phyloP scores from a whole-genome alignment of 2,329 filamentous ascomycete genomes.

The Apiospora phragmitis region DNA sequence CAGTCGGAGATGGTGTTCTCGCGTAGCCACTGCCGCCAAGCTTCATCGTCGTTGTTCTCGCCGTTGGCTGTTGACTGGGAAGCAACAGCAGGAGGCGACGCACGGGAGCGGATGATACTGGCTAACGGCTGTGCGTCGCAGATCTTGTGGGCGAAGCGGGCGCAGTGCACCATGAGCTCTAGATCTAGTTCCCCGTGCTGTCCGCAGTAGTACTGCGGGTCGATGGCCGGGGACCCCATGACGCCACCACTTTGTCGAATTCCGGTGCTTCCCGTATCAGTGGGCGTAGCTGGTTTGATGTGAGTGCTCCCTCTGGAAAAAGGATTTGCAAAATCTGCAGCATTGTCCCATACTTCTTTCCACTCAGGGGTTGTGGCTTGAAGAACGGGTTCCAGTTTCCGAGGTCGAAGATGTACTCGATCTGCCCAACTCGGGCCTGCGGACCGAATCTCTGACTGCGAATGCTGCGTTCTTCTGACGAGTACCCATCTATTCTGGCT shows the following conservation, averaged over 20 bases:
- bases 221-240: slow-evolving; percentile 35
- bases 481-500: slow-evolving; percentile 20
- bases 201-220: slow-evolving; percentile 43
- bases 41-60: slow-evolving; percentile 20
- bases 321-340: slow-evolving; percentile 51
- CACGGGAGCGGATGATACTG: slow-evolving; percentile 34
- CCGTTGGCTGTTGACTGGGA: not conserved
- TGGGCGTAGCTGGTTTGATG: slow-evolving; percentile 26
- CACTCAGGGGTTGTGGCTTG: slow-evolving; percentile 22
- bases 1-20: slow-evolving; percentile 36
- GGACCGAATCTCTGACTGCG: slow-evolving; percentile 34
- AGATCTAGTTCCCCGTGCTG: slow-evolving; percentile 41
- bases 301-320: slow-evolving; percentile 51
- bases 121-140: slow-evolving; percentile 37
- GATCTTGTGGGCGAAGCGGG: slow-evolving; percentile 41
- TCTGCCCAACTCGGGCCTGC: slow-evolving; percentile 39
- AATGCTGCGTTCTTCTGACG: slow-evolving; percentile 28
- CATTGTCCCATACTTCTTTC: slow-evolving; percentile 49
- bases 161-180: slow-evolving; percentile 42
- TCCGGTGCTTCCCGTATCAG: slow-evolving; percentile 9
- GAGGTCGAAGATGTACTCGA: slow-evolving; percentile 50
- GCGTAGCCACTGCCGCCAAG: slow-evolving; percentile 38
- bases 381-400: slow-evolving; percentile 47
- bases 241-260: slow-evolving; percentile 9
- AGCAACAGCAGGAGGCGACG: slow-evolving; percentile 1